These are phyloP conservation scores for Trichomonas vaginalis DNA, from an alignment of 208 protist genomes.

Conservation along the genomic window DNA sequence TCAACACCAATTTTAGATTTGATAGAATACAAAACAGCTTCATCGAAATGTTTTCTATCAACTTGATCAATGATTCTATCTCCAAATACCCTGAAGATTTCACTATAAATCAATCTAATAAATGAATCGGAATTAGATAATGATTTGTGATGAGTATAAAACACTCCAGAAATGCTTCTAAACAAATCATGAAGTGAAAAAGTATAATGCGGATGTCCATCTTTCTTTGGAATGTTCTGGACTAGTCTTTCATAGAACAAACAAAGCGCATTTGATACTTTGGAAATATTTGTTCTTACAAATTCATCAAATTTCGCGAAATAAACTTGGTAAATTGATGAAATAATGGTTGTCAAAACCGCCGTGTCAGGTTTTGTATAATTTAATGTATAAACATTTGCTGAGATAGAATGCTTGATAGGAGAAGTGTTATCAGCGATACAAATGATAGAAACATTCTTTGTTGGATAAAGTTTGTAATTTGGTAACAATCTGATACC, in stretches of 20 bases:
- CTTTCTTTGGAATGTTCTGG: neutral
- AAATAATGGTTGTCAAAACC: neutral
- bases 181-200: conserved; percentile 90
- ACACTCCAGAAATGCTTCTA: conserved; percentile 74
- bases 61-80: conserved; percentile 75
- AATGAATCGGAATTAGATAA: conserved; percentile 56
- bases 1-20: neutral
- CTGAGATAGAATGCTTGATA: neutral
- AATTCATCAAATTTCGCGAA: neutral
- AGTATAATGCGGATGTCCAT: conserved; percentile 64
- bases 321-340: neutral
- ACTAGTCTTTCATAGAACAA: neutral
- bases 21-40: neutral
- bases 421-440: neutral
- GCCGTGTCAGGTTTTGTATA: neutral
- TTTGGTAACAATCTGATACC: neutral
- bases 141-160: conserved; percentile 59
- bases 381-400: neutral
- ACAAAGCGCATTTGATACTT: neutral
- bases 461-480: neutral
- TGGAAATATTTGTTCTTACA: neutral
- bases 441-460: neutral
- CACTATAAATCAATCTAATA: conserved; percentile 78
- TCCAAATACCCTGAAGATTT: conserved; percentile 79
- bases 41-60: conserved; percentile 75